phyloP scores from a whole-genome alignment of 1,284 basidiomycete species.

The Apiotrichum montevideense region DNA sequence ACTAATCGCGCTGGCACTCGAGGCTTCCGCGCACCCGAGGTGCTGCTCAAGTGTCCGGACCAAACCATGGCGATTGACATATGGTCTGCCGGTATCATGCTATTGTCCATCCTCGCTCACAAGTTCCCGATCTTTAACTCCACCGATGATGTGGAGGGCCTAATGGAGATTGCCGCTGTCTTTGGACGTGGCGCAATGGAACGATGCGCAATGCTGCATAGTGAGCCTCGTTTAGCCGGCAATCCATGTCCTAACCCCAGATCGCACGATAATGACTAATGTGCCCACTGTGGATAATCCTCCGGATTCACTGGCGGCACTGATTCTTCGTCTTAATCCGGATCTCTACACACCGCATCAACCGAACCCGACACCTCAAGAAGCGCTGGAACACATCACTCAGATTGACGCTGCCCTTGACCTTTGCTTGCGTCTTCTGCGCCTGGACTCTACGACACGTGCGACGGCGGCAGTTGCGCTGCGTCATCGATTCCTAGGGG shows the following conservation, averaged over 20 bases:
- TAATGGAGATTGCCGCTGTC: constrained; percentile 88
- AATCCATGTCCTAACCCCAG: constrained; percentile 48
- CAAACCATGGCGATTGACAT: constrained; percentile 94
- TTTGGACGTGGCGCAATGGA: constrained; percentile 82
- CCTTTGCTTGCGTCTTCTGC: constrained; percentile 63
- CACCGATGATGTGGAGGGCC: constrained; percentile 86
- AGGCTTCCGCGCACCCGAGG: constrained; percentile 95
- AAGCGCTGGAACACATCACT: constrained; percentile 49
- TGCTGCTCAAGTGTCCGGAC: constrained; percentile 88
- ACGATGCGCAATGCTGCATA: constrained; percentile 78
- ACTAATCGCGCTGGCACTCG: constrained; percentile 95
- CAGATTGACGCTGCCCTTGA: constrained; percentile 64
- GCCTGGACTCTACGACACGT: constrained; percentile 67
- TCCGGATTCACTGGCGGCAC: constrained; percentile 62
- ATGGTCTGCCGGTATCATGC: constrained; percentile 89
- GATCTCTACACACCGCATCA: constrained; percentile 56
- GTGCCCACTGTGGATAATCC: constrained; percentile 65
- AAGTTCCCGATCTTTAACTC: constrained; percentile 96
- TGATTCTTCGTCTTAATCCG: constrained; percentile 73
- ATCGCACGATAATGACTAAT: constrained; percentile 78
- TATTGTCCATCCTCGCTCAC: constrained; percentile 83
- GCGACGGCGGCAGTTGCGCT: constrained; percentile 69
- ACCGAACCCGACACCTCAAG: constrained; percentile 31
- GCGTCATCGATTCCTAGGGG: constrained; percentile 64
- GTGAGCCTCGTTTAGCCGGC: constrained; percentile 52